These are phyloP conservation scores for Calocybe gangraenosa DNA, from an alignment of 768 basidiomycete species.

Conservation along the genomic window DNA sequence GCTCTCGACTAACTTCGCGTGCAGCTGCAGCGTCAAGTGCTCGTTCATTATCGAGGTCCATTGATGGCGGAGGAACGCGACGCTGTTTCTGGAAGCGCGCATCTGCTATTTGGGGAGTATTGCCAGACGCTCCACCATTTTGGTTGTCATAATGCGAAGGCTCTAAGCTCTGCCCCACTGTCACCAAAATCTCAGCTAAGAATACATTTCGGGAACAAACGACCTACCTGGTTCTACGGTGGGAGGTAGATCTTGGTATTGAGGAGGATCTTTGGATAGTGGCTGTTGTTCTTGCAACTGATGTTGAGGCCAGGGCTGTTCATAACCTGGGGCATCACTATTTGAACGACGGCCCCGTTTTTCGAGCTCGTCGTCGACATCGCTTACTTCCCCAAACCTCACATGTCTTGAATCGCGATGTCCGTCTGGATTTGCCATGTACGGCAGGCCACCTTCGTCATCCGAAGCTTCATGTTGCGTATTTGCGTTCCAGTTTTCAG, in stretches of 20 bases:
- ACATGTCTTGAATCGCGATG: constrained; percentile 29
- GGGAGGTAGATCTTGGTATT: constrained; percentile 10
- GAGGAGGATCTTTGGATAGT: constrained; percentile 9
- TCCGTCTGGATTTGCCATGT: constrained; percentile 29
- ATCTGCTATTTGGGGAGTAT: constrained; percentile 7
- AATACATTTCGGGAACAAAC: background rate
- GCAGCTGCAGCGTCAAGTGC: constrained; percentile 65
- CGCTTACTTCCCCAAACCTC: constrained; percentile 37
- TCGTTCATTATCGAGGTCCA: constrained; percentile 43
- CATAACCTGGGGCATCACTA: background rate
- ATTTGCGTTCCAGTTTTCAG: constrained; percentile 11
- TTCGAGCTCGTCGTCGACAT: constrained; percentile 34
- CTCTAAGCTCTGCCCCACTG: background rate
- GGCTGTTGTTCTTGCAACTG: background rate
- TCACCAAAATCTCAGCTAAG: background rate
- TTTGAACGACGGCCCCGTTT: constrained; percentile 15
- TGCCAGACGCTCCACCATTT: background rate
- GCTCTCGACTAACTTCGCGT: constrained; percentile 60
- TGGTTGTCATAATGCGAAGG: background rate
- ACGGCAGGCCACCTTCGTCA: constrained; percentile 33
- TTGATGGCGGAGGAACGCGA: constrained; percentile 34
- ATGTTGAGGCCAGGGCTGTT: constrained; percentile 3
- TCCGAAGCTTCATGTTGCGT: constrained; percentile 23
- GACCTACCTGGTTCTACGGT: constrained; percentile 3
- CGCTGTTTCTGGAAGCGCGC: constrained; percentile 15